Base-by-base conservation (phyloP, 2,329 filamentous ascomycete genomes). In the Fulvia fulva region DNA sequence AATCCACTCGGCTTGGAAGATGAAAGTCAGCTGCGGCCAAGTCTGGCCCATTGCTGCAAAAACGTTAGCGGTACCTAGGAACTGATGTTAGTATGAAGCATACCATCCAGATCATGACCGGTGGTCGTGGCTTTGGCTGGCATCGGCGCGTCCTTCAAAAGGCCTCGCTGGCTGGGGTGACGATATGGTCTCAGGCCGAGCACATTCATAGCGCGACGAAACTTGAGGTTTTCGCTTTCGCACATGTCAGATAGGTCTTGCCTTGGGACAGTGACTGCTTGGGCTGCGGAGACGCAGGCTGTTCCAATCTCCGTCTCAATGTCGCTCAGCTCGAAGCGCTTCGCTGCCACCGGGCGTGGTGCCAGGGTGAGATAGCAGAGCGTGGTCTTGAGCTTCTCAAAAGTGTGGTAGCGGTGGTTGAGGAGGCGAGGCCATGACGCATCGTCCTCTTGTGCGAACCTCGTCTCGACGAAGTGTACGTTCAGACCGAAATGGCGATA, bases 291-390 rank as follows among this genome's bases (percentile, higher is more conserved):
- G 21, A 60, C 51, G 25, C 14, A 19, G 26, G 28, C 3, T 14
- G 7, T 12, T 6, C 56, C 55, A 26, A 1, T 3, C 6, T 58
- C 57, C 1, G 12, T 21, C 7, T 61, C 56, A 5, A 30, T 12
- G 1, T 60, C 56, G 28, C n/a, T 58, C 3, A 51, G 2, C 11
- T 12, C 11, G 55, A 54, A 63, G 7, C 19, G 43, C 30, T 46
- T 50, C 21, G 23, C 7, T 8, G 32, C n/a, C n/a, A n/a, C 49
- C 9, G 55, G 9, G 4, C 25, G 22, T 26, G 44, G 43, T 16
- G 59, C 47, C 5, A 63, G 41, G 5, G 58, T 62, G 19, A 67
- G 37, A 28, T 60, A 63, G 51, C 65, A 66, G 19, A 65, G 55
- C 25, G 62, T 67, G 1, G 61, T 65, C 49, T 57, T 50, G 12